These are phyloP conservation scores for Pterocarpus macrocarpus DNA, from an alignment of 306 rosid genomes.

Conservation along the genomic window DNA sequence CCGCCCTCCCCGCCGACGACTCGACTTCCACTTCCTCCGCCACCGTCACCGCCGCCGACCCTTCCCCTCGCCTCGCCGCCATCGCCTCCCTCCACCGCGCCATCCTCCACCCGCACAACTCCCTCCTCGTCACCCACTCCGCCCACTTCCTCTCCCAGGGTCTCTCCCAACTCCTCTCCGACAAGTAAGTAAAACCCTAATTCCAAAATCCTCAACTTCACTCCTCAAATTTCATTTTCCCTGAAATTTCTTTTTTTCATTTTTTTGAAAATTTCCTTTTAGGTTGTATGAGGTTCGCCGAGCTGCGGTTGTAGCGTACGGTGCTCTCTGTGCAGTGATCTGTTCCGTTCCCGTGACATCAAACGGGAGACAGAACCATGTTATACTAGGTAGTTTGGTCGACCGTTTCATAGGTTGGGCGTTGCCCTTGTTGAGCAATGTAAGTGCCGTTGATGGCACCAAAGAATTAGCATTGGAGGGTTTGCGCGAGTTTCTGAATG, in stretches of 20 bases:
- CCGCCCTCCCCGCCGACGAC: conserved; percentile 74
- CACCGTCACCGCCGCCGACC: conserved; percentile 56
- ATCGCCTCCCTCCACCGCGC: conserved; percentile 87
- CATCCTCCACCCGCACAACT: conserved; percentile 82
- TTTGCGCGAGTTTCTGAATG: conserved; percentile 79
- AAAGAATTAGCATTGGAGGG: conserved; percentile 81
- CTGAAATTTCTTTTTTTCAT: background rate
- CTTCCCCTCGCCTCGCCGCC: conserved; percentile 77
- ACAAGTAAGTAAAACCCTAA: conserved; percentile 60
- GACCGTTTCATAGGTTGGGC: conserved; percentile 95
- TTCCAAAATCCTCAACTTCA: background rate
- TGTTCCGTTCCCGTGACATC: conserved; percentile 69
- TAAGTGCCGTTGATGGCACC: conserved; percentile 61
- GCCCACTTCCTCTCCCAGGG: conserved; percentile 86
- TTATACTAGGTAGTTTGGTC: conserved; percentile 71
- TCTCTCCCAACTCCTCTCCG: conserved; percentile 89
- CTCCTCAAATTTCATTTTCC: background rate
- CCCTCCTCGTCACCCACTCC: conserved; percentile 88
- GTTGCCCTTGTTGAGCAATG: conserved; percentile 76
- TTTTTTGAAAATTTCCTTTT: conserved; percentile 4
- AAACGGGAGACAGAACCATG: conserved; percentile 83
- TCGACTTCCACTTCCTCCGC: conserved; percentile 51
- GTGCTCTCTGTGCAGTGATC: conserved; percentile 80
- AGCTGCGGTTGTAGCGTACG: conserved; percentile 78
- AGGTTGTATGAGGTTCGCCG: conserved; percentile 80